Evolutionary conservation across 768 basidiomycete species (phyloP), one percentile per base, ranked within the genome.

Genomic region (Suillus cothurnatus): DNA sequence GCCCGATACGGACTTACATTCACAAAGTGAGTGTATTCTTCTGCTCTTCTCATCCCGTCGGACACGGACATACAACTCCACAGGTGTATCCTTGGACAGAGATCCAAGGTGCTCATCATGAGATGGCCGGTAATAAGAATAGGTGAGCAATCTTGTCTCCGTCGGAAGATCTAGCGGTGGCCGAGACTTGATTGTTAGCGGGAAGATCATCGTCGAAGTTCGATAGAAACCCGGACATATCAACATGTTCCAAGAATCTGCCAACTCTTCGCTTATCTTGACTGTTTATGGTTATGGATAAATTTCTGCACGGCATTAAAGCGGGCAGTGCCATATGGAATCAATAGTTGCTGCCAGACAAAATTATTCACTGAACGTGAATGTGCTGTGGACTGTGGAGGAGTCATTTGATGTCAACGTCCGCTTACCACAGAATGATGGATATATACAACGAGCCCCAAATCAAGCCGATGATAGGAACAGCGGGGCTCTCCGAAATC

Each of bases 71-170:
- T 34, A 43, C 55, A 61, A 50, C 41, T 65, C 56, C 12, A 47
- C 66, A 94, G 92, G 87, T 93, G 21, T 96, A 89, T 77, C 82
- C 86, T 2, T 94, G 92, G 93, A 82, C 84, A 15, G 82, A 92
- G 60, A 92, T 97, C 60, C 86, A 87, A 70, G 85, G 85, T 36
- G 95, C 94, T 2, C 93, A 94, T 67, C 81, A 83, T 66, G 93
- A 93, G 77, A 95, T 98, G 90, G 88, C 91, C 73, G 86, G 80
- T 64, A 90, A 94, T 71, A 83, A 80, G 76, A 89, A 85, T 68
- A 82, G 78, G 76, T 73, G 61, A 73, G 81, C 58, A 45, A 17
- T 19, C 12, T 34, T 34, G 23, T 31, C 7, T 34, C 56, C 62
- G 3, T 36, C 32, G 53, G 65, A 62, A 1, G 53, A 49, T 49